Conservation (phyloP, 129 eudicot species). For the Flaveria bidentis region DNA sequence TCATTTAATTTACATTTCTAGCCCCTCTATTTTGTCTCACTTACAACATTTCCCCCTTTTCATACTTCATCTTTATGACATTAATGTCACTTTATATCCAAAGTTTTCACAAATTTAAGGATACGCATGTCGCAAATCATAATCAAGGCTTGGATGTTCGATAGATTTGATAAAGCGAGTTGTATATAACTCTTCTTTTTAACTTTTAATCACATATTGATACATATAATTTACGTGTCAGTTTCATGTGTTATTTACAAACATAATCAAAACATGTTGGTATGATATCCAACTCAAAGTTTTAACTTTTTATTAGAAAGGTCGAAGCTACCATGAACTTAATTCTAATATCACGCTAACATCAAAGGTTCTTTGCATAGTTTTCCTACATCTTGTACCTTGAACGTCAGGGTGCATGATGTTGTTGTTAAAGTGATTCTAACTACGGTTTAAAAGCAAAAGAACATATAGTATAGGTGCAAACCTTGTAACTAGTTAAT, state of each 20-base stretch:
- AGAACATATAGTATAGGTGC: background rate
- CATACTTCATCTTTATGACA: background rate
- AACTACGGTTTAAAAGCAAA: background rate
- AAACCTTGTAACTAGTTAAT: background rate
- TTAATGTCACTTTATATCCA: background rate
- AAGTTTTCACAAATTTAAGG: background rate
- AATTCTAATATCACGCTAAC: background rate
- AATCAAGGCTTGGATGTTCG: background rate
- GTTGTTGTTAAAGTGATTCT: background rate
- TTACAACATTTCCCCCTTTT: background rate
- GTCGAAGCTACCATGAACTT: no score
- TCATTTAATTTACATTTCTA: background rate
- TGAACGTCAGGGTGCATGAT: background rate
- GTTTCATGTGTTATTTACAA: background rate
- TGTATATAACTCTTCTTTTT: background rate
- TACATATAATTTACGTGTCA: background rate
- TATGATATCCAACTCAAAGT: background rate
- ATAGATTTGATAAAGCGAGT: background rate
- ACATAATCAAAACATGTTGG: background rate
- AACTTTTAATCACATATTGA: background rate
- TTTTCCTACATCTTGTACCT: background rate
- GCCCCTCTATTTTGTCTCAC: constrained; percentile 17
- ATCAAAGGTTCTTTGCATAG: background rate
- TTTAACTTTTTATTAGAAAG: background rate
- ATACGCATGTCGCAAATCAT: background rate